These are phyloP conservation scores for Pleodorina starrii DNA, from an alignment of 139 green algal species.

Conservation along the genomic window DNA sequence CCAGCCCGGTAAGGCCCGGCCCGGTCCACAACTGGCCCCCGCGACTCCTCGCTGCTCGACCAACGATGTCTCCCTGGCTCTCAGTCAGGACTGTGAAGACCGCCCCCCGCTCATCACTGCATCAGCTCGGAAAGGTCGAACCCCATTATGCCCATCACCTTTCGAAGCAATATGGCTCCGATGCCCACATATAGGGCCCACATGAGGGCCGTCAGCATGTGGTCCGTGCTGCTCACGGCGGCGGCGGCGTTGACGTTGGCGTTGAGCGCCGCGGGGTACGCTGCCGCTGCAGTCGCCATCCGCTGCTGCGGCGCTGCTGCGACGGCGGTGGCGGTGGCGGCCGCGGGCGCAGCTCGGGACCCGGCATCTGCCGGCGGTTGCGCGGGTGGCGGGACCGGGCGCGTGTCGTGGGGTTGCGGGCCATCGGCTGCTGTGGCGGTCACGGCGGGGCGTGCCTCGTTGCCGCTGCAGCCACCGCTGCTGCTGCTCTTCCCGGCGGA, in stretches of 20 bases:
- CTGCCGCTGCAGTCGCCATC: neutral
- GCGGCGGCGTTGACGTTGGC: neutral
- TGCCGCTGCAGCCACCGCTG: neutral
- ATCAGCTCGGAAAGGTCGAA: conserved; percentile 23
- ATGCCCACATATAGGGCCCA: conserved; percentile 67
- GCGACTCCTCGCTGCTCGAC: too few relatives aligned
- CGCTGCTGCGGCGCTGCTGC: neutral
- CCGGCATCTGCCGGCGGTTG: too few relatives aligned
- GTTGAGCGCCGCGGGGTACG: neutral
- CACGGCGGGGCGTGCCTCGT: neutral
- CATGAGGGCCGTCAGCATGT: conserved; percentile 67
- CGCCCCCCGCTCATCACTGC: too few relatives aligned
- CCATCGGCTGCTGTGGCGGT: neutral
- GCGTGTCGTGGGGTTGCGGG: neutral
- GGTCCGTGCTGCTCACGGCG: neutral
- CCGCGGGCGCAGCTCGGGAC: neutral
- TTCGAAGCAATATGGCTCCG: conserved; percentile 67
- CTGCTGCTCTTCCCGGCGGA: neutral
- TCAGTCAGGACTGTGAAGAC: too few relatives aligned
- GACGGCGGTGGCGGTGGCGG: neutral
- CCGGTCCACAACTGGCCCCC: too few relatives aligned
- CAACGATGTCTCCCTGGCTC: too few relatives aligned
- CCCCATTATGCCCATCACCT: conserved; percentile 53
- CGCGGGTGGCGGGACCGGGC: neutral
- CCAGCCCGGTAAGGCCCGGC: too few relatives aligned